These are phyloP conservation scores for Scenedesmus sp. DNA, from an alignment of 163 green algal species.

Conservation along the genomic window DNA sequence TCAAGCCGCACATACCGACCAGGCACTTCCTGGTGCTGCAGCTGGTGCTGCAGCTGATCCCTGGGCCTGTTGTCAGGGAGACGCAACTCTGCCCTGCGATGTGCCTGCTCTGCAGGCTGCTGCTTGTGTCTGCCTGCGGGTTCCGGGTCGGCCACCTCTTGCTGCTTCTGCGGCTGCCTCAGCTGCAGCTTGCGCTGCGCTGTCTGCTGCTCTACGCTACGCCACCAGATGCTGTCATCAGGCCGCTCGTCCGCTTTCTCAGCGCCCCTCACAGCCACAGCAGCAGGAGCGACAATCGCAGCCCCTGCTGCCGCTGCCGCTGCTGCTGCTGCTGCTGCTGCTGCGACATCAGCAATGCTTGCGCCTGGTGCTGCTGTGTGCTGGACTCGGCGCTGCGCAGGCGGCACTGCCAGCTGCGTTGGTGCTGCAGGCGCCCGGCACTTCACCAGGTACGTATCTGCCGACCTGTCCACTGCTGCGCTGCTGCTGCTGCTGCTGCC, in stretches of 20 bases:
- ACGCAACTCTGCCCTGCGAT: background rate
- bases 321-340: constrained; percentile 19
- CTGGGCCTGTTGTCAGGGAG: background rate
- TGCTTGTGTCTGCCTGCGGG: too few species aligned
- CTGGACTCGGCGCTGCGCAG: background rate
- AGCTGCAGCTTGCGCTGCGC: background rate
- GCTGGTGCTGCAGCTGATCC: constrained; percentile 25
- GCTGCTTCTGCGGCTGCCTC: constrained; percentile 14
- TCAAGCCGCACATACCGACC: background rate
- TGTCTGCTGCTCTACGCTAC: background rate
- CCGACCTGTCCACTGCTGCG: background rate
- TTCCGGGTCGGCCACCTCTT: too few species aligned
- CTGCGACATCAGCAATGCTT: background rate
- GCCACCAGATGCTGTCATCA: background rate
- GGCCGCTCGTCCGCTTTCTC: background rate
- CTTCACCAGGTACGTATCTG: constrained; percentile 5
- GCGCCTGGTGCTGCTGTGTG: background rate
- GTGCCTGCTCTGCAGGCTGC: background rate
- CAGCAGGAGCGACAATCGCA: background rate
- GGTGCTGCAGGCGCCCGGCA: background rate
- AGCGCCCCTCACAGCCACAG: background rate
- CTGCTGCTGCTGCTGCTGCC: constrained; percentile 43
- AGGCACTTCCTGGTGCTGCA: constrained; percentile 15
- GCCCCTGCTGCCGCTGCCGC: constrained; percentile 17
- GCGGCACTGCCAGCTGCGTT: background rate